Conservation (phyloP, 2,329 filamentous ascomycete genomes). For the Diplodia sapinea region DNA sequence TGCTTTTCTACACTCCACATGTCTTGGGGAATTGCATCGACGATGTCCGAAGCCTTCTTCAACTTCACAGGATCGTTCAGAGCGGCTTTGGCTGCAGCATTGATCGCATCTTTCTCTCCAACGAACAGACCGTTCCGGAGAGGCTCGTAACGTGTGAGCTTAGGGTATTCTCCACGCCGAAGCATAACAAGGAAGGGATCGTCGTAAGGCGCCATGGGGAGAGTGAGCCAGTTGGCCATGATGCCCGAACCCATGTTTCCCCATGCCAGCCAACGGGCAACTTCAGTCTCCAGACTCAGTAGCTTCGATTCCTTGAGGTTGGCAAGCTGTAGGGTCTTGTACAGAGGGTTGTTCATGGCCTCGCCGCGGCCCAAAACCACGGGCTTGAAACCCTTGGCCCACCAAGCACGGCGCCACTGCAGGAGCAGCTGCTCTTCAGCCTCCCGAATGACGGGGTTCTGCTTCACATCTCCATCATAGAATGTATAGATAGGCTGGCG, state of each 20-base stretch:
- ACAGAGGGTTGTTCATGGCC: constrained; percentile 81
- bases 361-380: constrained; percentile 80
- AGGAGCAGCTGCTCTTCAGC: constrained; percentile 81
- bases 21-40: constrained; percentile 63
- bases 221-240: constrained; percentile 75
- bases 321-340: constrained; percentile 67
- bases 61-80: constrained; percentile 49
- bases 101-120: constrained; percentile 63
- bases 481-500: constrained; percentile 87
- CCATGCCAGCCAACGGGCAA: constrained; percentile 92
- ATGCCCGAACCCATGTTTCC: constrained; percentile 86
- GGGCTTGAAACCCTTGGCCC: constrained; percentile 89
- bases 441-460: constrained; percentile 67
- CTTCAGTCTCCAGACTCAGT: constrained; percentile 61
- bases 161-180: constrained; percentile 75
- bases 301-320: constrained; percentile 41
- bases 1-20: constrained; percentile 69
- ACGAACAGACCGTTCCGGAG: constrained; percentile 75
- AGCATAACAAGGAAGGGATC: constrained; percentile 75
- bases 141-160: constrained; percentile 74
- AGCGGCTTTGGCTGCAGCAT: constrained; percentile 51
- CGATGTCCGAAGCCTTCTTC: constrained; percentile 63
- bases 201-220: constrained; percentile 81
- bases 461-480: constrained; percentile 73
- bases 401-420: constrained; percentile 93